These are phyloP conservation scores for Hydrangea macrophylla DNA, from an alignment of 148 eudicot species.

Conservation along the genomic window DNA sequence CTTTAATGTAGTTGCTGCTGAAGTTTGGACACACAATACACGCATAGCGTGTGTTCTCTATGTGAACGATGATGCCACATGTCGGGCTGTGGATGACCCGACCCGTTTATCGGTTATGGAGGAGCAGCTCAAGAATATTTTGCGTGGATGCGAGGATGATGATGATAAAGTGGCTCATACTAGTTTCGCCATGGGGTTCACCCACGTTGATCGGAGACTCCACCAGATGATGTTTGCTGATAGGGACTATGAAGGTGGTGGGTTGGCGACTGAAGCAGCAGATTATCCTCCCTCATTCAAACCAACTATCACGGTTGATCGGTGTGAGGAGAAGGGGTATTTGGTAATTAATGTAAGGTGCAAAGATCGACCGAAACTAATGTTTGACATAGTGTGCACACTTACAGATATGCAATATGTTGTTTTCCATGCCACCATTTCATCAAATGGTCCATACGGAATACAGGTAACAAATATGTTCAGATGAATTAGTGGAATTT, in stretches of 20 bases:
- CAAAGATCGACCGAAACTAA: slow-evolving; percentile 72
- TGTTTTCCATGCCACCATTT: slow-evolving; percentile 70
- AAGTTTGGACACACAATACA: slow-evolving; percentile 76
- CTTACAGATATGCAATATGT: slow-evolving; percentile 84
- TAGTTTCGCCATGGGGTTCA: slow-evolving; percentile 47
- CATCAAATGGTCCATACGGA: slow-evolving; percentile 60
- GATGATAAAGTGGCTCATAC: slow-evolving; percentile 52
- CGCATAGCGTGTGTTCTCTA: slow-evolving; percentile 68
- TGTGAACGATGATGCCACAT: slow-evolving; percentile 49
- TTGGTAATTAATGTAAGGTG: slow-evolving; percentile 56
- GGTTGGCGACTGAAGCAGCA: slow-evolving; percentile 21
- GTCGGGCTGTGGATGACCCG: slow-evolving; percentile 46
- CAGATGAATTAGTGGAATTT: neutral
- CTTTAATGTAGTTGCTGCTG: slow-evolving; percentile 68
- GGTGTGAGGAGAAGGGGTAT: slow-evolving; percentile 70
- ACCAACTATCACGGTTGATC: slow-evolving; percentile 48
- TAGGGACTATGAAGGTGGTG: slow-evolving; percentile 58
- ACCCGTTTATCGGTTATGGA: slow-evolving; percentile 50
- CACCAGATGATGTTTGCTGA: slow-evolving; percentile 81
- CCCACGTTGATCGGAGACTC: slow-evolving; percentile 75
- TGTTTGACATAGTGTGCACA: slow-evolving; percentile 89
- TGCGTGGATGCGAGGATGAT: slow-evolving; percentile 42
- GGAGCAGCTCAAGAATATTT: slow-evolving; percentile 68
- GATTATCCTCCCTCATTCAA: slow-evolving; percentile 26
- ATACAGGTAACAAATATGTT: slow-evolving; percentile 45